A percentile compares a stretch with the other conserved stretches of the same genome.
phyloP scores from a whole-genome alignment of 345 rosid species.

The Brassica carinata region DNA sequence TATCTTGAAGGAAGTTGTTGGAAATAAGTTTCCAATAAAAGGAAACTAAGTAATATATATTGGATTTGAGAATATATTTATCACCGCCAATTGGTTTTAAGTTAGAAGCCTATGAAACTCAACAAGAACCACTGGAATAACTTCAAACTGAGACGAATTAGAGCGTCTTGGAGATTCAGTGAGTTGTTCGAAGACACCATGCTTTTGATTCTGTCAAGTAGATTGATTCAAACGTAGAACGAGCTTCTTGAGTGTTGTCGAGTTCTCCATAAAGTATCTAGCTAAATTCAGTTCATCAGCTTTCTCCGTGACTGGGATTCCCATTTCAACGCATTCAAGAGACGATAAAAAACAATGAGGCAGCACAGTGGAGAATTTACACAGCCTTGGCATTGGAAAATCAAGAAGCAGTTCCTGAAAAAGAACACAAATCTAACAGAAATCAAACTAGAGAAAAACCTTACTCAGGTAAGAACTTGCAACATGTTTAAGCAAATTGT shows the following conservation, averaged over 20 bases:
- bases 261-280: conserved; percentile 1
- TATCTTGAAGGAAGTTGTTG: too few species aligned
- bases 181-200: too few species aligned
- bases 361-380: neutral
- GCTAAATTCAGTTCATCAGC: neutral
- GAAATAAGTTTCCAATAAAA: too few species aligned
- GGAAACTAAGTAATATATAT: too few species aligned
- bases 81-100: too few species aligned
- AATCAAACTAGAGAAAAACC: neutral
- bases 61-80: too few species aligned
- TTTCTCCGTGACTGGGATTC: neutral
- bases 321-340: conserved; percentile 10
- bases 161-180: conserved; percentile 4
- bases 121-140: neutral
- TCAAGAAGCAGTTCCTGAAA: neutral
- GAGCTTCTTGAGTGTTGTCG: conserved; percentile 14
- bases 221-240: neutral
- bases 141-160: conserved; percentile 3
- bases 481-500: neutral
- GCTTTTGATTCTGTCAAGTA: neutral
- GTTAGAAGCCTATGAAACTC: too few species aligned
- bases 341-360: conserved; percentile 10
- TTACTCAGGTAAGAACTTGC: neutral
- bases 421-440: neutral
- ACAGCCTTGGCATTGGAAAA: neutral